These are phyloP conservation scores for Brassica incana DNA, from an alignment of 345 rosid species.

Conservation along the genomic window DNA sequence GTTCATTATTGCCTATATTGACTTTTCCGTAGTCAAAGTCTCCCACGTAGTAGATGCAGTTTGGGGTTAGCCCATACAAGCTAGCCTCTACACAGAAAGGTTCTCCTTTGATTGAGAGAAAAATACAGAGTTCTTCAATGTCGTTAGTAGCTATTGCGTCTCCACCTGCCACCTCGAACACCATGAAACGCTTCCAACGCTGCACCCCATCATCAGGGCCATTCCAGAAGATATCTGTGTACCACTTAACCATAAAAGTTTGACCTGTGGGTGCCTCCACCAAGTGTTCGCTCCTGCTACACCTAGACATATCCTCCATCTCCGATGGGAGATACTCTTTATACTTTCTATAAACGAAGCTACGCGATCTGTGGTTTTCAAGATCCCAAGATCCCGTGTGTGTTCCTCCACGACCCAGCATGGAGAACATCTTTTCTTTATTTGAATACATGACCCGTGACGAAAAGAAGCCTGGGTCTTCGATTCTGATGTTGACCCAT, in stretches of 20 bases:
- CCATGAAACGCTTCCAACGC: not conserved
- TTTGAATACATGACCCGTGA: too few species aligned
- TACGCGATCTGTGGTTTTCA: too few species aligned
- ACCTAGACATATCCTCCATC: too few species aligned
- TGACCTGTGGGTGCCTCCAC: too few species aligned
- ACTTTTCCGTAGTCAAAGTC: not conserved
- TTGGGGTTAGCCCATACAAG: not conserved
- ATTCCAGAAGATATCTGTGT: not conserved
- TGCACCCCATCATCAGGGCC: not conserved
- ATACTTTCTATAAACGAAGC: too few species aligned
- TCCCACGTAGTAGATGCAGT: constrained; percentile 2
- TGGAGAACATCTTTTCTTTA: too few species aligned
- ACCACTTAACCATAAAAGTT: not conserved
- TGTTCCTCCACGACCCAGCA: too few species aligned
- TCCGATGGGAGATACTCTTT: too few species aligned
- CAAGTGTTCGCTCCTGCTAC: too few species aligned
- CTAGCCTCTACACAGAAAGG: constrained; percentile 4
- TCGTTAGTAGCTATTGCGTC: not conserved
- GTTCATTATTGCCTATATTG: not conserved
- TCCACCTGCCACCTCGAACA: not conserved
- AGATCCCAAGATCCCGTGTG: too few species aligned
- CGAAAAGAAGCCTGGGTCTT: too few species aligned
- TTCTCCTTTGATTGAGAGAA: not conserved
- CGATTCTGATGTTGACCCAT: too few species aligned
- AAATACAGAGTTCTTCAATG: not conserved